Base-by-base conservation (phyloP, 768 basidiomycete genomes). In the Porpolomopsis calyptriformis region DNA sequence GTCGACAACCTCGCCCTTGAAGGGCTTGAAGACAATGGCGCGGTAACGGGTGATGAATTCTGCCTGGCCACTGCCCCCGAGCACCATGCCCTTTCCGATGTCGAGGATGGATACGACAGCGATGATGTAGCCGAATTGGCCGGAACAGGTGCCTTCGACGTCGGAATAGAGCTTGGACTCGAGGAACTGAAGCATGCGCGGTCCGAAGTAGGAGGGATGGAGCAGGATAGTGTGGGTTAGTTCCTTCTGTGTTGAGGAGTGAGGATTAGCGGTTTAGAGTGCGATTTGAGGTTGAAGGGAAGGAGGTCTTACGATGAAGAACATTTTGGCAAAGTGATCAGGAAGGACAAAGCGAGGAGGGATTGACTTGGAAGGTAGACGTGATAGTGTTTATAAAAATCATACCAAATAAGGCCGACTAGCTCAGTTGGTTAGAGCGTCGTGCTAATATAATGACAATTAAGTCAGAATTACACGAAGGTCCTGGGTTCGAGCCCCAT, bases 21-120 rank as follows among this genome's bases (percentile, higher is more conserved):
- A 98, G n/a, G 96, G 96, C 64, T 97, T 93, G 77, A 96, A 97
- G 16, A 99, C 94, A 53, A 99, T 91, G 4, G 96, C 96, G 22
- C 85, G 81, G 65, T 98, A 99, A 45, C 85, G 73, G 18, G 91
- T 90, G 52, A 89, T 76, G 63, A 99, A 99, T 66, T 97, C 90
- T 4, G 96, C 96, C 65, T 94, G 90, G 1, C 92, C 94, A 26
- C 83, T 91, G 6, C 90, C 89, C 46, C 84, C 79, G 38, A 94
- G 68, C 11, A 97, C 85, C 76, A 90, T 87, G 7, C 92, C 93
- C 64, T 88, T 85, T 26, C 90, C 91, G 46, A 92, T 89, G 57
- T 93, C 88, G 41, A 86, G 71, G 55, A 94, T 89, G 18, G 84
- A 86, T 25, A 91, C 83, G 39, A 93, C 88, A 25, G 86, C 85